Base-by-base conservation (phyloP, 192 early-diverging fungal genomes). In the Umbelopsis ramanniana region DNA sequence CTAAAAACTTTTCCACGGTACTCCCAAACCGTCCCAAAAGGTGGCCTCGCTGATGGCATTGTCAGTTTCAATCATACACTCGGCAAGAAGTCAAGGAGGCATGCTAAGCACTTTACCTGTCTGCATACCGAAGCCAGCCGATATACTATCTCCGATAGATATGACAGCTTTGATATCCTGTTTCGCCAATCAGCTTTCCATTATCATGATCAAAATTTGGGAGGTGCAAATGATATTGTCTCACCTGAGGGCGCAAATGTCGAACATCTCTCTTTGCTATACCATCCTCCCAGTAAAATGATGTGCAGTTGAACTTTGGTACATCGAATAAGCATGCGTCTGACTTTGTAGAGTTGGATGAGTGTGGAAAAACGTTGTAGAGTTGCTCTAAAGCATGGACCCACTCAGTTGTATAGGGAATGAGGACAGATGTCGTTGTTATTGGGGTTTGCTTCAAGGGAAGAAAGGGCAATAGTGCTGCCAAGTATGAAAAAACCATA, bases 1-100 rank as follows among this genome's bases (percentile, higher is more conserved):
- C 82, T 82, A 47, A 87, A 87, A 12, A 78, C 84, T 52, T 87
- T 87, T 24, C 86, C 86, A 43, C 86, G 76, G 53, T 81, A 85
- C 60, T 86, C 85, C 52, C 80, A 73, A 6, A 84, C 77, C 19
- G 74, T 81, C 1, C 83, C 75, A 26, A 85, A 82, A 1, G 84
- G 84, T n/a, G 84, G 84, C 43, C 84, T 76, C 40, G 72, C 83
- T 85, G 48, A 3, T 14, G 45, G 40, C 40, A 43, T 11, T 7
- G 40, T 43, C 1, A 43, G 40, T 43, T 43, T 43, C 11, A 26
- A 68, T 12, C n/a, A 22, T 7, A n/a, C 47, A 23, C 35, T 10
- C 15, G 8, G 46, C n/a, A 24, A 47, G 4, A 37, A 46, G 7
- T 23, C 21, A 11, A 33, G 17, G n/a, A 7, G 21, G 38, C 26